A percentile compares a stretch with the other conserved stretches of the same genome.
Conservation (phyloP, 192 early-diverging fungal genomes). For the Coemansia sp. region DNA sequence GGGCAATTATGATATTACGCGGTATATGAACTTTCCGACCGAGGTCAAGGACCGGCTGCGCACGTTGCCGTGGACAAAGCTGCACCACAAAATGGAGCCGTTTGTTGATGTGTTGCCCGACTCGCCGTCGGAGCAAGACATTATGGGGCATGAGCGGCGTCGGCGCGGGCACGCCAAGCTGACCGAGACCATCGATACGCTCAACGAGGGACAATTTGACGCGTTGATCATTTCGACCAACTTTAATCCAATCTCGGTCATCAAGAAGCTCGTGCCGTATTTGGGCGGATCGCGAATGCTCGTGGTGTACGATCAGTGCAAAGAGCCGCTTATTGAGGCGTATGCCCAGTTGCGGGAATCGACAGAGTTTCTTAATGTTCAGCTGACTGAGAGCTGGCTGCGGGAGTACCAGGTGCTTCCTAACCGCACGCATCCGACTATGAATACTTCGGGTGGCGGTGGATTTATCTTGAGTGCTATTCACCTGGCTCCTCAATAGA, state of each 20-base stretch:
- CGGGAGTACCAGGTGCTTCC: conserved; percentile 85
- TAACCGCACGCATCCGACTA: conserved; percentile 75
- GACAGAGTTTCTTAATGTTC: conserved; percentile 72
- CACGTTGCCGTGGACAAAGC: conserved; percentile 69
- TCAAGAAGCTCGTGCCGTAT: conserved; percentile 69
- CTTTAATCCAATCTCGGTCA: conserved; percentile 70
- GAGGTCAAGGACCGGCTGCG: conserved; percentile 56
- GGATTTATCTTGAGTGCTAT: conserved; percentile 70
- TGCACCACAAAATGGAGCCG: conserved; percentile 58
- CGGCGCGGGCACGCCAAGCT: conserved; percentile 55
- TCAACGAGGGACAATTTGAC: conserved; percentile 69
- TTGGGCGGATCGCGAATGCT: conserved; percentile 83
- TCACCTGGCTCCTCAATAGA: conserved; percentile 28
- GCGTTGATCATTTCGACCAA: conserved; percentile 77
- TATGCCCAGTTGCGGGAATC: conserved; percentile 69
- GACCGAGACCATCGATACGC: conserved; percentile 52
- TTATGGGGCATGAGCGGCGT: conserved; percentile 57
- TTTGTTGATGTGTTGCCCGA: conserved; percentile 60
- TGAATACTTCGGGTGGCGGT: conserved; percentile 74
- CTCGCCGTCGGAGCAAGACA: conserved; percentile 54
- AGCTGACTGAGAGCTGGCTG: conserved; percentile 89
- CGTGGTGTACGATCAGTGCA: conserved; percentile 75
- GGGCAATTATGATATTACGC: conserved; percentile 69
- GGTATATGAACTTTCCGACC: conserved; percentile 74
- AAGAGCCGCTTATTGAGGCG: conserved; percentile 65